Base-by-base conservation (phyloP, 139 green algal species). In the Ettlia oleoabundans region DNA sequence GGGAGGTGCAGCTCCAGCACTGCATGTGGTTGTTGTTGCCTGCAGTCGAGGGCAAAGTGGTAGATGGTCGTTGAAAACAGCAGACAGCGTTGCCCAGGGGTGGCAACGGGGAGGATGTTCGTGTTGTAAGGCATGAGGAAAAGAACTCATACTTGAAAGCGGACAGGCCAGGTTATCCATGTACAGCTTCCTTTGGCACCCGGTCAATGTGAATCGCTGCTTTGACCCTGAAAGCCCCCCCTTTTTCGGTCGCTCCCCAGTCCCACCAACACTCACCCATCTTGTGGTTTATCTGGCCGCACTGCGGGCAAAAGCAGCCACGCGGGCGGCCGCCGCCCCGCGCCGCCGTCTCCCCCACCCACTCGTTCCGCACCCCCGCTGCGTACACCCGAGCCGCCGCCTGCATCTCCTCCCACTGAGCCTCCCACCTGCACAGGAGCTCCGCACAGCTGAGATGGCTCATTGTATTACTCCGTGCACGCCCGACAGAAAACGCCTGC, bases 201-300 rank as follows among this genome's bases (percentile, higher is more conserved):
- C n/a, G n/a, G n/a, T n/a, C n/a, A n/a, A n/a, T n/a, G n/a, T n/a
- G n/a, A n/a, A n/a, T n/a, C n/a, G n/a, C n/a, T n/a, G n/a, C n/a
- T n/a, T n/a, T n/a, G n/a, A n/a, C n/a, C n/a, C n/a, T n/a, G n/a
- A n/a, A n/a, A n/a, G n/a, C n/a, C n/a, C n/a, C n/a, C n/a, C n/a
- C n/a, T n/a, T n/a, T n/a, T n/a, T n/a, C n/a, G n/a, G n/a, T n/a
- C n/a, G n/a, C n/a, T n/a, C n/a, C n/a, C n/a, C n/a, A n/a, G n/a
- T n/a, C n/a, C n/a, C 10, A 21, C 73, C 76, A 28, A 24, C 19
- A 30, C 82, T 62, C 70, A 67, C 78, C 85, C 72, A 90, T 64
- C 62, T 88, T 88, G 22, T 83, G 2, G 82, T 93, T 94, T 32
- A 66, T 19, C 86, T 95, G 92, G 13, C 92, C 89, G 58, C 92